These are phyloP conservation scores for Suaeda aralocaspica DNA, from an alignment of 148 eudicot genomes.

Conservation along the genomic window DNA sequence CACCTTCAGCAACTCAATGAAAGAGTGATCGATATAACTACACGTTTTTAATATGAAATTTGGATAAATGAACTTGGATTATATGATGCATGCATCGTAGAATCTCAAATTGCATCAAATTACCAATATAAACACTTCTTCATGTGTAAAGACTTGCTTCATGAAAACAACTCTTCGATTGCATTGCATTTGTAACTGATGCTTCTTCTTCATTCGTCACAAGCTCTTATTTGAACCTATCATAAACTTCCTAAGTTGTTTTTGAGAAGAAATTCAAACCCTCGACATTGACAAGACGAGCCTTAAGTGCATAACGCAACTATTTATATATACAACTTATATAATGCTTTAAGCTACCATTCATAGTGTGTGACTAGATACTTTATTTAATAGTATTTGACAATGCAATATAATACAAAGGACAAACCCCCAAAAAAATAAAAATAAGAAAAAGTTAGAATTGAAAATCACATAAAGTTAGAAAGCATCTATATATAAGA, in stretches of 20 bases:
- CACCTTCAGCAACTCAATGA: too few species aligned
- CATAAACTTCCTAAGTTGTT: not conserved
- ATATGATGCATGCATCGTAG: too few species aligned
- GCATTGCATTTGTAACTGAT: too few species aligned
- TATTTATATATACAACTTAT: not conserved
- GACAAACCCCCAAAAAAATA: not conserved
- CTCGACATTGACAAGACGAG: conserved; percentile 9
- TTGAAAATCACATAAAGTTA: not conserved
- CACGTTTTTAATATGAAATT: too few species aligned
- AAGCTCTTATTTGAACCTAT: not conserved
- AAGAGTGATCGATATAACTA: too few species aligned
- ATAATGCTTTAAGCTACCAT: not conserved
- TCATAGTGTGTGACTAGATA: not conserved
- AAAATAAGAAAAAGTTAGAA: too few species aligned
- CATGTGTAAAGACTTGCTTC: too few species aligned
- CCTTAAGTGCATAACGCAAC: not conserved
- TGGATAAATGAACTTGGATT: too few species aligned
- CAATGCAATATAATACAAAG: not conserved
- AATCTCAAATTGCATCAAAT: too few species aligned
- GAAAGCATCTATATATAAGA: not conserved
- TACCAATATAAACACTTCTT: too few species aligned
- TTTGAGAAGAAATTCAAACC: not conserved
- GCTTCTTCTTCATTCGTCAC: too few species aligned
- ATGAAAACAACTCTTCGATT: too few species aligned
- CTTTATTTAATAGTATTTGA: not conserved